phyloP scores from a whole-genome alignment of 176 grass and related monocot species.

The Canna indica region DNA sequence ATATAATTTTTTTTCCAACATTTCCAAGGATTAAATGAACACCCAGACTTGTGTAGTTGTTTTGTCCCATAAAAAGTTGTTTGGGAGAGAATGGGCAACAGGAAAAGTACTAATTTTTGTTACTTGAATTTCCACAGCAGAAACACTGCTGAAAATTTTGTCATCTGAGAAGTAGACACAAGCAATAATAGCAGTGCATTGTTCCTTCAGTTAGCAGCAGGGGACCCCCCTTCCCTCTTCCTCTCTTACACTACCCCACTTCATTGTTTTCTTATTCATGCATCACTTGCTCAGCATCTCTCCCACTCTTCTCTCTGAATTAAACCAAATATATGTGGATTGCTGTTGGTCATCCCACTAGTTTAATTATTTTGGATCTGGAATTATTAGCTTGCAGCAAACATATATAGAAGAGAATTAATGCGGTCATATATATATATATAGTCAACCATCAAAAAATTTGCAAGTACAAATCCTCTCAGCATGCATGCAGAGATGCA shows the following conservation, averaged over 20 bases:
- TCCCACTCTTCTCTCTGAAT: not conserved
- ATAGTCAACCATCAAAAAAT: not conserved
- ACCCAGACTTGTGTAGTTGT: too few relatives aligned
- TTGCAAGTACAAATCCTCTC: not conserved
- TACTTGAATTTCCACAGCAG: not conserved
- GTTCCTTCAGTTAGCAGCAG: constrained; percentile 4
- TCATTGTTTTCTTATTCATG: not conserved
- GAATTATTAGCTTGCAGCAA: not conserved
- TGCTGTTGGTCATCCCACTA: not conserved
- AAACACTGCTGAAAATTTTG: constrained; percentile 13
- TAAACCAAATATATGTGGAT: not conserved
- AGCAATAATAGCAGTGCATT: constrained; percentile 6
- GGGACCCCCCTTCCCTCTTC: not conserved
- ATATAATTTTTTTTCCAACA: not conserved
- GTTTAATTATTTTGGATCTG: not conserved
- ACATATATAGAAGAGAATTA: not conserved
- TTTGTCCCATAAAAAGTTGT: not conserved
- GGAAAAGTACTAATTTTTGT: not conserved
- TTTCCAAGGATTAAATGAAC: not conserved
- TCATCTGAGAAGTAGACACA: constrained; percentile 16
- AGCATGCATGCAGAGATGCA: not conserved
- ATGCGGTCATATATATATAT: not conserved
- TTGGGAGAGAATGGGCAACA: not conserved
- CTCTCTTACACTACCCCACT: not conserved
- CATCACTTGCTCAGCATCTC: not conserved